phyloP scores from a whole-genome alignment of 2,329 filamentous ascomycete species.

The Fusarium veterinarium region DNA sequence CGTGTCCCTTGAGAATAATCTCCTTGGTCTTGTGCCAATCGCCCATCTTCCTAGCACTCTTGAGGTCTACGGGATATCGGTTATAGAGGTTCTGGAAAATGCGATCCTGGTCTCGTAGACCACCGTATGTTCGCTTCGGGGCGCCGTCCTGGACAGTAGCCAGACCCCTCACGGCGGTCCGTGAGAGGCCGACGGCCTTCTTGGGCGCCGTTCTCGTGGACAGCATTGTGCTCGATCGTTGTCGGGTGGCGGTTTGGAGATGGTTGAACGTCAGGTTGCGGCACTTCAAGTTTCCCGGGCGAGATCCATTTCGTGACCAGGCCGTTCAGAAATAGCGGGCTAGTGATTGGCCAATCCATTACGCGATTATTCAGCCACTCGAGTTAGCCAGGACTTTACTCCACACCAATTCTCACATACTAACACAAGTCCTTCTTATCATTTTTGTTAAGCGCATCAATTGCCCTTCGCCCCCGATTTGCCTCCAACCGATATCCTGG shows the following conservation, averaged over 20 bases:
- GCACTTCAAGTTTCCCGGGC: constrained; percentile 51
- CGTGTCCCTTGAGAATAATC: constrained; percentile 94
- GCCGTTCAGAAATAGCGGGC: constrained; percentile 50
- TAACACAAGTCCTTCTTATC: constrained; percentile 32
- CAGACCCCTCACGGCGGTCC: constrained; percentile 72
- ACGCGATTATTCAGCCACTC: constrained; percentile 43
- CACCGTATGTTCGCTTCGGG: constrained; percentile 81
- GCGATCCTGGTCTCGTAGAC: constrained; percentile 93
- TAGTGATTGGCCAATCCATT: constrained; percentile 57
- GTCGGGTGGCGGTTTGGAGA: constrained; percentile 48
- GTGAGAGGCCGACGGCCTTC: constrained; percentile 55
- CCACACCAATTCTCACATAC: background rate
- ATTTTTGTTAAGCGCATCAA: constrained; percentile 27
- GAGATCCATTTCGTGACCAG: constrained; percentile 47
- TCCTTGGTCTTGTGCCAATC: constrained; percentile 99
- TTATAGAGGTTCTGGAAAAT: constrained; percentile 99
- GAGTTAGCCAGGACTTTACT: constrained; percentile 47
- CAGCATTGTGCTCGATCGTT: constrained; percentile 56
- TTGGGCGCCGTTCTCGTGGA: constrained; percentile 57
- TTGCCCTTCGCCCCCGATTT: constrained; percentile 13
- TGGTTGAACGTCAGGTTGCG: constrained; percentile 49
- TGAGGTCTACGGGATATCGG: constrained; percentile 89
- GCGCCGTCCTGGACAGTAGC: constrained; percentile 82
- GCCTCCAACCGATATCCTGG: constrained; percentile 28
- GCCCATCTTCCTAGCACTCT: constrained; percentile 96